Base-by-base conservation (phyloP, 1,284 basidiomycete genomes). In the Termitomyces sp. region DNA sequence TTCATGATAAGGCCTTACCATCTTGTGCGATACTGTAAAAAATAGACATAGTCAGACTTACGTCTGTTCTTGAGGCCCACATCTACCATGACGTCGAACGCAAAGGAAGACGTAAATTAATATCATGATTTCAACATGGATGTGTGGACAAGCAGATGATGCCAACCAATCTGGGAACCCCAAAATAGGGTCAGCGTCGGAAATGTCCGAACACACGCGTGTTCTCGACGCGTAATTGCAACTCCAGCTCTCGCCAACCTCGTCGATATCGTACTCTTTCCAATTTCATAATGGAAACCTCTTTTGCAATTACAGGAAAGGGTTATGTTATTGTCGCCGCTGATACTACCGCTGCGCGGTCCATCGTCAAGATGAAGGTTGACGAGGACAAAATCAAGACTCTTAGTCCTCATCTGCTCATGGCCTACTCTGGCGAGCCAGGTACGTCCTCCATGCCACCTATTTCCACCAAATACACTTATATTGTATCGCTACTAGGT, bases 321-420 rank as follows among this genome's bases (percentile, higher is more conserved):
- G 94, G 88, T 67, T 98, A 92, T 73, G 88, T 92, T 54, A 81
- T 98, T 57, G 75, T 98, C 62, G 94, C 94, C 3, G 88, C 94
- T 26, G 96, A 99, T 73, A 94, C 88, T 24, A 93, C 87, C 31
- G 86, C 94, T 6, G 88, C 86, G 5, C 83, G 91, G 57, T 96
- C 92, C 21, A 94, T 99, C 71, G 87, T 98, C 67, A 96, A 95
- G 75, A 97, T 98, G 93, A 98, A 99, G 78, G 73, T 82, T 31
- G 93, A 98, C 73, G 91, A 94, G 75, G 96, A 99, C 81, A 98
- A 99, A 79, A 94, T 96, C 76, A 95, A 94, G 74, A 80, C 83
- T 33, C 80, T 99, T 36, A 88, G 91, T 61, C 87, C 94, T 39
- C 92, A 98, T 70, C 79, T 99, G 17, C 84, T 97, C 66, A 97